Conservation (phyloP, 2,329 filamentous ascomycete species). For the Sarocladiaceae sp. region DNA sequence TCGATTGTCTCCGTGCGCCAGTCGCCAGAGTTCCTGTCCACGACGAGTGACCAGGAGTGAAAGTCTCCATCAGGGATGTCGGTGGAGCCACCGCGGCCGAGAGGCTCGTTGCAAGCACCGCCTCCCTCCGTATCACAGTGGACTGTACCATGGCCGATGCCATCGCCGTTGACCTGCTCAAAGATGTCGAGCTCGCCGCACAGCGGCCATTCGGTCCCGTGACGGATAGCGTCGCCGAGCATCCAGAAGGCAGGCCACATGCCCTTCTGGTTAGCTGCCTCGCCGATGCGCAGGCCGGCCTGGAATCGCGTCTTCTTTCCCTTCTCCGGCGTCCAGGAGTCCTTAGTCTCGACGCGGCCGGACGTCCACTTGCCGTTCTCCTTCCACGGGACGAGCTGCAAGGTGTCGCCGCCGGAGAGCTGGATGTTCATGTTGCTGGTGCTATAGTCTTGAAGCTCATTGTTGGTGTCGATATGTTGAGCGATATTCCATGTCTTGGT, state of each 20-base stretch:
- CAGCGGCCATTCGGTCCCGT: conserved; percentile 39
- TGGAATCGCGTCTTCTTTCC: conserved; percentile 37
- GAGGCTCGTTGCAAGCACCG: conserved; percentile 41
- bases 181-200: conserved; percentile 47
- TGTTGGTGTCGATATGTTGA: conserved; percentile 38
- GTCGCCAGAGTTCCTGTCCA: conserved; percentile 35
- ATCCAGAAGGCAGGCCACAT: conserved; percentile 51
- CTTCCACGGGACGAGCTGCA: conserved; percentile 43
- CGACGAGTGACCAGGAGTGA: conserved; percentile 41
- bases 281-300: conserved; percentile 38
- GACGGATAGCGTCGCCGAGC: conserved; percentile 39
- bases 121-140: conserved; percentile 40
- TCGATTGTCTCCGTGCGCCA: conserved; percentile 43
- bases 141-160: conserved; percentile 39
- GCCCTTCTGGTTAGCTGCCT: conserved; percentile 34
- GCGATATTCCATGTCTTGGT: conserved; percentile 38
- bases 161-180: conserved; percentile 40
- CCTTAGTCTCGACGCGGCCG: conserved; percentile 41
- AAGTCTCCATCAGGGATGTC: conserved; percentile 38
- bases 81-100: conserved; percentile 29
- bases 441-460: conserved; percentile 42
- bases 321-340: conserved; percentile 36
- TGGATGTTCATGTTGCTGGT: conserved; percentile 39
- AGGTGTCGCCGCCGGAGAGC: conserved; percentile 41
- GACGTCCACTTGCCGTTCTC: conserved; percentile 39